Base-by-base conservation (phyloP, 768 basidiomycete genomes). In the Lactifluus pinguis region DNA sequence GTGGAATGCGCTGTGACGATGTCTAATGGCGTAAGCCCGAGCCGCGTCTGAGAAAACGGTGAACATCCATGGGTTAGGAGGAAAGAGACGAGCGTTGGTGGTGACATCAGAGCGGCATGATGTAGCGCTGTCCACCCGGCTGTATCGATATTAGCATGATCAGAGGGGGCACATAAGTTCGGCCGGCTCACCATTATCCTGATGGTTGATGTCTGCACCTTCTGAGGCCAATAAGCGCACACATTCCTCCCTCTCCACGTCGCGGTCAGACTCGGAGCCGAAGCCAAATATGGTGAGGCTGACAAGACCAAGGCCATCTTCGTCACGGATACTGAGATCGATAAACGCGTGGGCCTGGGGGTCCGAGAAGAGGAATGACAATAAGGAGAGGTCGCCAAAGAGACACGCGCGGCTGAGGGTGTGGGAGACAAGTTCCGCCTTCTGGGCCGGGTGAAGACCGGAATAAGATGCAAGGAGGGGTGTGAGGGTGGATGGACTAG, bases 121-220 rank as follows among this genome's bases (percentile, higher is more conserved):
- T 98, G 95, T 13, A 99, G 78, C 3, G 95, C 85, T 10, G 92
- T 93, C 97, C 97, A 98, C 38, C 95, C 95, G 62, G 83, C 94
- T 97, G 67, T 49, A 62, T 50, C 49, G 19, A 41, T 55, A 49
- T 53, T 39, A 56, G 34, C 3, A 34, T 48, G 7, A 55, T 38
- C 49, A 19, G 25, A 25, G 55, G 29, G 41, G 38, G 49, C 36
- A 32, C 14, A 42, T 52, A 44, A 8, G 29, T 4, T 48, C 36
- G 15, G 71, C 80, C 44, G n/a, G 71, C 80, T 47, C 65, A 87
- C 89, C 80, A 67, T 85, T 77, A 72, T 92, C 90, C 47, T 81
- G 75, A 41, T 67, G 61, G 50, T 74, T 73, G 47, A 88, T 72
- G 69, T 89, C 81, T 25, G 88, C 86, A 47, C 92, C 91, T 71